Evolutionary conservation across 129 eudicot genomes (phyloP).

Genomic region (Flaveria trinervia): DNA sequence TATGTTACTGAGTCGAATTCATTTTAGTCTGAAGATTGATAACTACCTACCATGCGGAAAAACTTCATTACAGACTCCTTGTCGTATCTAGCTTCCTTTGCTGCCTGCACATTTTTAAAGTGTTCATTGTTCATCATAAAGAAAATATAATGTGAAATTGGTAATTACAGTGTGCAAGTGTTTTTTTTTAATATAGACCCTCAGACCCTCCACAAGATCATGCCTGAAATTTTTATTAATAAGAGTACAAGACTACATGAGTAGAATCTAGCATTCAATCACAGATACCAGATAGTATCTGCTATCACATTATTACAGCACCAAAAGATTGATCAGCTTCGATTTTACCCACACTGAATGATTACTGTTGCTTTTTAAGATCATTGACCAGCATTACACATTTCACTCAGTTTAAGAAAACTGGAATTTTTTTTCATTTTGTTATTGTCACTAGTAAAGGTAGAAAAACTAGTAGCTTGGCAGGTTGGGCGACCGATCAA

Average conservation of each 20-base stretch:
- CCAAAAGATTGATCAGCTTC: no score
- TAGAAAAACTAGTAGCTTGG: not conserved
- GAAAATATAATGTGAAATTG: not conserved
- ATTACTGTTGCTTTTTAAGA: no score
- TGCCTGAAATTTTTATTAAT: not conserved
- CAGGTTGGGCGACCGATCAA: not conserved
- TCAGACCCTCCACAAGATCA: not conserved
- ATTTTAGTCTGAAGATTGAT: not conserved
- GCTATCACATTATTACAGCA: no score
- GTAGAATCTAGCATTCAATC: no score
- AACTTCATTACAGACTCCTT: constrained; percentile 32
- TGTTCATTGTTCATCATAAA: not conserved
- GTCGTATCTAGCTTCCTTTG: constrained; percentile 30
- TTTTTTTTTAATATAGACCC: not conserved
- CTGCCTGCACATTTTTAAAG: constrained; percentile 26
- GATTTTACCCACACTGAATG: no score
- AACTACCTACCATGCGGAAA: constrained; percentile 22
- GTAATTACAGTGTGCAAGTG: not conserved
- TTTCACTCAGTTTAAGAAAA: no score
- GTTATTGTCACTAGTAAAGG: not conserved
- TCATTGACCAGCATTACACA: no score
- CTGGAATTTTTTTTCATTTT: not conserved
- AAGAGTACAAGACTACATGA: not conserved
- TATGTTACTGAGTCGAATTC: not conserved
- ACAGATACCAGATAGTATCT: no score